Percentiles rank a stretch among this genome's conserved stretches.
Conservation (phyloP, 768 basidiomycete genomes). For the Tricholomella constricta region DNA sequence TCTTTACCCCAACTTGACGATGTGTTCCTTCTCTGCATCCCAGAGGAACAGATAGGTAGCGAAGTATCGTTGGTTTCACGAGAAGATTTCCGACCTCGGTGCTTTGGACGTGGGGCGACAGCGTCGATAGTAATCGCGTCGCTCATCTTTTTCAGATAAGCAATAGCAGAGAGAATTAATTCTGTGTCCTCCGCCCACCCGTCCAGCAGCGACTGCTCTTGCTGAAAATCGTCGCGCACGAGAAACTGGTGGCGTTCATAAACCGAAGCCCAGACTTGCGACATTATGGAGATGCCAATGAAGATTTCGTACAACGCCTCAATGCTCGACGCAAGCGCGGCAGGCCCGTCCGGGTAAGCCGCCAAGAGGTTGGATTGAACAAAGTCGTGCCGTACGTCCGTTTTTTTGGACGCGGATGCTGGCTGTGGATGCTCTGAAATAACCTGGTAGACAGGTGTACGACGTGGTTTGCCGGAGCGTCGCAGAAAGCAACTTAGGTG, state of each 20-base stretch:
- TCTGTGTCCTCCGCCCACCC: constrained; percentile 4
- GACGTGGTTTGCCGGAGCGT: neutral
- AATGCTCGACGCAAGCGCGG: neutral
- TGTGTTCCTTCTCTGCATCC: neutral
- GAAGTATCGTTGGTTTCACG: neutral
- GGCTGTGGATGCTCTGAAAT: neutral
- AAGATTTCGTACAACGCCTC: neutral
- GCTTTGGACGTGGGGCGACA: neutral
- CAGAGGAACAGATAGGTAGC: neutral
- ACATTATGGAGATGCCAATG: constrained; percentile 1
- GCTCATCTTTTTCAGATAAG: neutral
- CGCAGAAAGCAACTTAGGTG: neutral
- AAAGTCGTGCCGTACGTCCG: neutral
- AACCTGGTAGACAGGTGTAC: neutral
- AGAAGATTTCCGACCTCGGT: neutral
- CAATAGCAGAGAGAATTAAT: neutral
- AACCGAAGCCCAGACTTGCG: neutral
- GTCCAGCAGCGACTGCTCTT: neutral
- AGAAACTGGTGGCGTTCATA: neutral
- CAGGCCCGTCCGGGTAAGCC: constrained; percentile 6
- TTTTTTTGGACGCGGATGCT: neutral
- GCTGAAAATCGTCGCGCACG: neutral
- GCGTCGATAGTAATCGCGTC: constrained; percentile 9
- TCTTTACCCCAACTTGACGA: neutral
- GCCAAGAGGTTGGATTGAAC: constrained; percentile 2